These are phyloP conservation scores for Paramecium caudatum DNA, from an alignment of 73 alveolate genomes.

Conservation along the genomic window DNA sequence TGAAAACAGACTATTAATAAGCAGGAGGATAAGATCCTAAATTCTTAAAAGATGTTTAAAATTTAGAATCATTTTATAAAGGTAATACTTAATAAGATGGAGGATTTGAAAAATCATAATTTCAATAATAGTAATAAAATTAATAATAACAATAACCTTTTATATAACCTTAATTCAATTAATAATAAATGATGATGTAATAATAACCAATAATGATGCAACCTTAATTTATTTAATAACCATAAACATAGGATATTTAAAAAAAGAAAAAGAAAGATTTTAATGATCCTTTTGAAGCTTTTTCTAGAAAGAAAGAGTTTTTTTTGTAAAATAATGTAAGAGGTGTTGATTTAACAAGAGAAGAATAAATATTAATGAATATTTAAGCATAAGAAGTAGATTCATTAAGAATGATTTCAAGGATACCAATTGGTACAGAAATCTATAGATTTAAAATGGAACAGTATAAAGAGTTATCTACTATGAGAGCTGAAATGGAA, in stretches of 20 bases:
- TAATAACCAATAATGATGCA: no score
- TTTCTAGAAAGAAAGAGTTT: conserved; percentile 68
- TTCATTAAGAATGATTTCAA: conserved; percentile 81
- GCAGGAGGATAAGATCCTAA: conserved; percentile 78
- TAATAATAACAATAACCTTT: conserved; percentile 34
- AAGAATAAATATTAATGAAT: conserved; percentile 88
- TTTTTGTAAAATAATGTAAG: conserved; percentile 74
- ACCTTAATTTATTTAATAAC: no score
- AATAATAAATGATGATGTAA: not conserved
- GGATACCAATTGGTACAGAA: conserved; percentile 85
- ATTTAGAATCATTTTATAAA: conserved; percentile 70
- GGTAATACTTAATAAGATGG: not conserved
- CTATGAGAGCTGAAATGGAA: conserved; percentile 88
- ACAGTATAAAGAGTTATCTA: conserved; percentile 85
- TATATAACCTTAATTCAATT: conserved; percentile 25
- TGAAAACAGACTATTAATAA: conserved; percentile 59
- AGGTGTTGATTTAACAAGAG: conserved; percentile 83
- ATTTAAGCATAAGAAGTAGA: conserved; percentile 85
- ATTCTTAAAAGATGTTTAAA: conserved; percentile 56
- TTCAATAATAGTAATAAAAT: not conserved
- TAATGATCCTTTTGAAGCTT: conserved; percentile 69
- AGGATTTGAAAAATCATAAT: conserved; percentile 38
- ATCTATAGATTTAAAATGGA: conserved; percentile 87
- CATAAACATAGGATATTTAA: no score
- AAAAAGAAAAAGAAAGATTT: conserved; percentile 53